These are phyloP conservation scores for Rugonectria rugulosa DNA, from an alignment of 2,329 filamentous ascomycete species.

Conservation along the genomic window DNA sequence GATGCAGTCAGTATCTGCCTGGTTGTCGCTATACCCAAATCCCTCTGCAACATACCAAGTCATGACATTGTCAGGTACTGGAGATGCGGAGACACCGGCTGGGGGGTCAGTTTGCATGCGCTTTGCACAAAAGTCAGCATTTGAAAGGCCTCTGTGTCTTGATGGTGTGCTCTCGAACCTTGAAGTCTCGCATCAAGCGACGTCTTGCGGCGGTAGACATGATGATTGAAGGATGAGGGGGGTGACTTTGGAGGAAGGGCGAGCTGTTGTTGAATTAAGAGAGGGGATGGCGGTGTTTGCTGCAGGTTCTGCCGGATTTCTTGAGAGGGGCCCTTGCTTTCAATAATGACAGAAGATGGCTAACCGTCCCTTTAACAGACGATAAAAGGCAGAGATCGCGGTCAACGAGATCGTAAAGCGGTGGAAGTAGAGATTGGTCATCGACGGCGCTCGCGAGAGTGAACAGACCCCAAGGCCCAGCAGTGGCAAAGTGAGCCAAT, in stretches of 20 bases:
- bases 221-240: slow-evolving; percentile 31
- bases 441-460: slow-evolving; percentile 24
- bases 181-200: slow-evolving; percentile 99
- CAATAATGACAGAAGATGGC: neutral
- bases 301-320: neutral
- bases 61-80: slow-evolving; percentile 96
- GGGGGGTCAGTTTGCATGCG: slow-evolving; percentile 99
- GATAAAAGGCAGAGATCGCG: slow-evolving; percentile 17
- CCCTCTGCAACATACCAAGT: slow-evolving; percentile 73
- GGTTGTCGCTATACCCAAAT: neutral
- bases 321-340: neutral
- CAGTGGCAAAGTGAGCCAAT: slow-evolving; percentile 34
- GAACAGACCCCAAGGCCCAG: slow-evolving; percentile 28
- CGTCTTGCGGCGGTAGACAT: slow-evolving; percentile 94
- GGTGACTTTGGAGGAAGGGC: slow-evolving; percentile 2
- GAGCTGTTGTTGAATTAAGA: slow-evolving; percentile 13
- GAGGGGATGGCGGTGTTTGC: slow-evolving; percentile 2
- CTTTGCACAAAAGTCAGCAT: slow-evolving; percentile 53
- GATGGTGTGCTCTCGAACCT: slow-evolving; percentile 66
- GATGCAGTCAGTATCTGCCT: slow-evolving; percentile 27
- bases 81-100: slow-evolving; percentile 94
- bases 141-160: neutral
- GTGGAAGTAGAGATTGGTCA: slow-evolving; percentile 39
- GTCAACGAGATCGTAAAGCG: slow-evolving; percentile 26
- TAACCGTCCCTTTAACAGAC: neutral